Percentiles rank a stretch among this genome's conserved stretches.
phyloP scores from a whole-genome alignment of 73 alveolate species.

The Tetrahymena malaccensis region DNA sequence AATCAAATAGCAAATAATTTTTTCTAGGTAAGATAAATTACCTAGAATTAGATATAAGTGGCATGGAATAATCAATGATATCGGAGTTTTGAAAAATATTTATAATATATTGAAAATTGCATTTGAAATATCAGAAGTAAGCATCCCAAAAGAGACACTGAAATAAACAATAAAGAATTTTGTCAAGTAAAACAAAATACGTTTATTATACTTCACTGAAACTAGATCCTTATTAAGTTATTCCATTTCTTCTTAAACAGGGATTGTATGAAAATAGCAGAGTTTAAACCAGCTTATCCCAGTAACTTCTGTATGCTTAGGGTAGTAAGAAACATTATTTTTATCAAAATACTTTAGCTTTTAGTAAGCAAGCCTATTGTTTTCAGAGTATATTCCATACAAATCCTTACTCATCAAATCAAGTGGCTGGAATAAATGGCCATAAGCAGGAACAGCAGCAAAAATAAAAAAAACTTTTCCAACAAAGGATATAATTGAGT shows the following conservation, averaged over 20 bases:
- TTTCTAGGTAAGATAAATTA: background rate
- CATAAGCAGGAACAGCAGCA: background rate
- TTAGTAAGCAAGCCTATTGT: background rate
- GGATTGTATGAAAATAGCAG: background rate
- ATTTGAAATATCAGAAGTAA: background rate
- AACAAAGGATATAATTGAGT: background rate
- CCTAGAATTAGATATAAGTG: background rate
- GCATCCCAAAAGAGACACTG: background rate
- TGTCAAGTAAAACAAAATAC: background rate
- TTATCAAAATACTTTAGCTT: background rate
- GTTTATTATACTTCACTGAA: background rate
- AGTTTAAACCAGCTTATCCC: background rate
- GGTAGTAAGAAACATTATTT: background rate
- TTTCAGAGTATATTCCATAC: background rate
- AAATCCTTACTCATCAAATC: background rate
- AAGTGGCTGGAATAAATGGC: background rate
- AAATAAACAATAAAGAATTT: background rate
- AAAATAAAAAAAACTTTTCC: background rate
- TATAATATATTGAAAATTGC: background rate
- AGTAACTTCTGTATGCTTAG: background rate
- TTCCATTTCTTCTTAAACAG: background rate
- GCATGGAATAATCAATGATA: background rate
- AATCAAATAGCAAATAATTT: background rate
- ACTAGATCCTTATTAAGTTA: background rate
- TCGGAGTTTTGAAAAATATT: background rate